Conservation (phyloP, 78 protist species). For the Diacronema lutheri region DNA sequence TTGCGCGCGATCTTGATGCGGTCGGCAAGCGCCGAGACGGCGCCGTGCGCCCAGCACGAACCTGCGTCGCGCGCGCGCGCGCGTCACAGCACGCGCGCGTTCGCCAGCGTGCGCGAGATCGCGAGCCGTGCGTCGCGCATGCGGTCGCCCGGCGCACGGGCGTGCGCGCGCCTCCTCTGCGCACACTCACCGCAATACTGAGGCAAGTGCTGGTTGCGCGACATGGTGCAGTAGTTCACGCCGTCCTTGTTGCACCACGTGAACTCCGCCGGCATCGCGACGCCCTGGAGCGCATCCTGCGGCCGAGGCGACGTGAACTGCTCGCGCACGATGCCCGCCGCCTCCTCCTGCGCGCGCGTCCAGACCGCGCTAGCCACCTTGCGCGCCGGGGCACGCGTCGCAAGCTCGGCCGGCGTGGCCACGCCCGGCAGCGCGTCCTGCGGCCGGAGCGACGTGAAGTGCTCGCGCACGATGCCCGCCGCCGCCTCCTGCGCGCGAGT, state of each 20-base stretch:
- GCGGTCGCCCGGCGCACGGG: too few species aligned
- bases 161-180: too few species aligned
- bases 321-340: constrained; percentile 9
- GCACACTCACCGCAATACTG: too few species aligned
- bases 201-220: neutral
- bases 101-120: too few species aligned
- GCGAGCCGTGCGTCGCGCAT: too few species aligned
- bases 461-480: constrained; percentile 12
- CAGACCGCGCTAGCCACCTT: neutral
- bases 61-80: too few species aligned
- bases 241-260: constrained; percentile 56
- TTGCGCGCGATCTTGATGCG: constrained; percentile 78
- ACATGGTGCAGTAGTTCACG: constrained; percentile 48
- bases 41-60: constrained; percentile 70
- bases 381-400: too few species aligned
- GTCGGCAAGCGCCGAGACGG: constrained; percentile 70
- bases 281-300: neutral
- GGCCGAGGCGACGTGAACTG: neutral
- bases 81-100: too few species aligned
- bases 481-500: constrained; percentile 4
- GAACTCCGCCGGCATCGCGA: constrained; percentile 13
- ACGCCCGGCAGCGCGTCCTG: too few species aligned
- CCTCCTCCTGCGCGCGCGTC: constrained; percentile 13
- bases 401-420: too few species aligned
- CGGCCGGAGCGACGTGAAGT: too few species aligned